A percentile compares a stretch with the other conserved stretches of the same genome.
Conservation (phyloP, 345 rosid genomes). For the Camelina laxa region DNA sequence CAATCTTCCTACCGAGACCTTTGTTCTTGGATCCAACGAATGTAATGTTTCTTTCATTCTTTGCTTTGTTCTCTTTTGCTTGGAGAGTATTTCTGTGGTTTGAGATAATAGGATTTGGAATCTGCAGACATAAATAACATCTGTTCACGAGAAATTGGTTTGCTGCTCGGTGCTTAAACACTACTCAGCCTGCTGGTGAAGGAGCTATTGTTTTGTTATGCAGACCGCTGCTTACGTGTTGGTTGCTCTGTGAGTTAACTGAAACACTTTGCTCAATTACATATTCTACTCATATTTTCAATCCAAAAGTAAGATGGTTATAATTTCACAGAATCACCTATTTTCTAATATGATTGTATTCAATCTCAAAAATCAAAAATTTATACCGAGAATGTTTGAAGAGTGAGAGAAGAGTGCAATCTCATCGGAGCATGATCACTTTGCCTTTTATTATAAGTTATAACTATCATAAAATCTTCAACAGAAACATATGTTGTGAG, state of each 20-base stretch:
- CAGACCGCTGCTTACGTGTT: conserved; percentile 66
- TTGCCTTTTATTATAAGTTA: no score
- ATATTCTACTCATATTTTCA: neutral
- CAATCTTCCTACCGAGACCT: conserved; percentile 68
- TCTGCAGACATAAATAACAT: conserved; percentile 71
- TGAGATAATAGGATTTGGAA: neutral
- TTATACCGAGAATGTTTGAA: no score
- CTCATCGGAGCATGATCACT: no score
- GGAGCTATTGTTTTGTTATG: conserved; percentile 81
- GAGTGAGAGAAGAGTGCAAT: no score
- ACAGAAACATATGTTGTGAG: no score
- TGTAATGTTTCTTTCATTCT: conserved; percentile 61
- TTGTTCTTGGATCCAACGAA: conserved; percentile 71
- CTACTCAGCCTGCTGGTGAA: conserved; percentile 72
- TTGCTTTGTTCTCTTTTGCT: neutral
- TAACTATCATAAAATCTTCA: no score
- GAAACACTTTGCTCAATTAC: no score
- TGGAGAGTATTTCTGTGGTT: conserved; percentile 20
- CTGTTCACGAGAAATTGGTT: conserved; percentile 84
- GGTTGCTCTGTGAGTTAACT: conserved; percentile 70
- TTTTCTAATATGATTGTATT: no score
- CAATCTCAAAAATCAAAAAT: no score
- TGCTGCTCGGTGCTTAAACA: conserved; percentile 73
- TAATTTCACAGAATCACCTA: no score
- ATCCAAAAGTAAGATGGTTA: neutral